These are phyloP conservation scores for Chlamydomonas sphaeroides DNA, from an alignment of 139 green algal genomes.

Conservation along the genomic window DNA sequence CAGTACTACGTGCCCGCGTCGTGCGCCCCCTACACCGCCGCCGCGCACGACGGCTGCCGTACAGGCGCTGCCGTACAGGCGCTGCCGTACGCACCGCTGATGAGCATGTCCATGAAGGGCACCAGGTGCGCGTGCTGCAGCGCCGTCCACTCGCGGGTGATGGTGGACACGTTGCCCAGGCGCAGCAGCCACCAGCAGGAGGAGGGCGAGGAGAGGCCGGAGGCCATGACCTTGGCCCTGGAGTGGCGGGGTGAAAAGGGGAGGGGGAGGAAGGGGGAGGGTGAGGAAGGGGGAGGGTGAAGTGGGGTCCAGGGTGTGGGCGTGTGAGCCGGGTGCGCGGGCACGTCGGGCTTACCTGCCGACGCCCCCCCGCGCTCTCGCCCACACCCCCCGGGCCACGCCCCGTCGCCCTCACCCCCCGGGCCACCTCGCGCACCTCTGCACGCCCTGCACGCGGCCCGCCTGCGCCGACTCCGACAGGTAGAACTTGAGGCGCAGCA, in stretches of 20 bases:
- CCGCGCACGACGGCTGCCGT: too few species aligned
- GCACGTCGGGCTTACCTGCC: too few species aligned
- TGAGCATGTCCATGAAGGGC: conserved; percentile 77
- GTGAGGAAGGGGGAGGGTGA: too few species aligned
- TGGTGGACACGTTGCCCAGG: conserved; percentile 87
- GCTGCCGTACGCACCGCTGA: conserved; percentile 42
- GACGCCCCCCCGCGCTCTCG: neutral
- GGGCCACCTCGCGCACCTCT: neutral
- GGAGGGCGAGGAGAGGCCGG: conserved; percentile 35
- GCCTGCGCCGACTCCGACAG: conserved; percentile 66
- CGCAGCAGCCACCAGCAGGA: conserved; percentile 81
- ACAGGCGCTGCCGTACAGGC: too few species aligned
- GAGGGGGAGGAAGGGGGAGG: too few species aligned
- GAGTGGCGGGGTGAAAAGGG: neutral
- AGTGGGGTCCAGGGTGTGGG: too few species aligned
- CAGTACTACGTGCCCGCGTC: too few species aligned
- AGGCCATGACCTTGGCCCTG: conserved; percentile 53
- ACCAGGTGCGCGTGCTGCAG: conserved; percentile 80
- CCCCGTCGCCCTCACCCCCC: too few species aligned
- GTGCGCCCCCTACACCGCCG: too few species aligned
- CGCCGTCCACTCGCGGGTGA: conserved; percentile 89
- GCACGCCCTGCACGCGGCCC: conserved; percentile 37
- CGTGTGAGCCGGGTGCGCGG: too few species aligned
- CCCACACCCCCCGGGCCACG: neutral
- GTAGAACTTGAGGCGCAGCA: conserved; percentile 73